Evolutionary conservation across 441 rosid species (phyloP), one percentile per base, ranked within the genome.

Genomic region (Pelargonium exstipulatum): DNA sequence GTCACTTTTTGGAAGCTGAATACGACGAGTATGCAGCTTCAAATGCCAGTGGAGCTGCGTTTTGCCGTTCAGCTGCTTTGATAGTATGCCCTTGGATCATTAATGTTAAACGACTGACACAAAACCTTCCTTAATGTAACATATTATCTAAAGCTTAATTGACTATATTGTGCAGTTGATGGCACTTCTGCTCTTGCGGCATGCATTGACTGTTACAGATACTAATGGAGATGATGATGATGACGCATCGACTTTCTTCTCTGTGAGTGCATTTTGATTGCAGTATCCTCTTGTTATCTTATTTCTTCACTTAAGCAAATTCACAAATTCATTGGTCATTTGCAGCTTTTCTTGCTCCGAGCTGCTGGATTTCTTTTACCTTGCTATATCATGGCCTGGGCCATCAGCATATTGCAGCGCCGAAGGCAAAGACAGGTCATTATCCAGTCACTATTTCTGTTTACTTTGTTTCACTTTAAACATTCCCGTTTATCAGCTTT

Each of bases 371-470:
- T 76, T 68, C 79, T 76, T 71, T 58, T 76, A 72, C 79, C 79
- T 2, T 76, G 79, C 72, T 71, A 71, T 53, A 71, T 76, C 60
- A 76, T 92, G 99, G 99, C 98, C 62, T 95, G 99, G 99, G 97
- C 97, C 71, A 88, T 95, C 42, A 87, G 95, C 71, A 83, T 90
- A 71, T 73, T 95, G 73, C 98, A 95, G 81, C 96, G 88, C 3
- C 85, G 97, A n/a, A 84, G 97, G 72, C 97, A 90, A 78, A 86
- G 97, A 85, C 96, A 89, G 88, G 99, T 94, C 26, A n/a, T 77
- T 72, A 32, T 29, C 46, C 13, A 43, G 29, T 48, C 10, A 29
- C 9, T 24, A 10, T 43, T 8, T 9, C 37, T 7, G n/a, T 65
- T 65, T n/a, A 32, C 6, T 35, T n/a, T 42, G 12, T 9, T 42